Base-by-base conservation (phyloP, 179 eudicot genomes). In the Beta corolliflora region DNA sequence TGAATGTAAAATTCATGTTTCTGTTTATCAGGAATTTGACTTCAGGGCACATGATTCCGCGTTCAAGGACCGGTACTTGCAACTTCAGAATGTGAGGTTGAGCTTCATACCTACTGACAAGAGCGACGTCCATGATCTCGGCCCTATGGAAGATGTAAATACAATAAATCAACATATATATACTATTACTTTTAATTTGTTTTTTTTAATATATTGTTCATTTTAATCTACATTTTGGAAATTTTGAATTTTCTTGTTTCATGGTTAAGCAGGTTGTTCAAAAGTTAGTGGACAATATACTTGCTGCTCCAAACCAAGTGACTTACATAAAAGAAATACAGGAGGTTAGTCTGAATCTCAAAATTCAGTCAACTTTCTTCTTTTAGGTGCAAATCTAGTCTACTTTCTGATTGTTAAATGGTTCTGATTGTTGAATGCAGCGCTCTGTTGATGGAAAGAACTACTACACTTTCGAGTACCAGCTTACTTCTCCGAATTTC, bases 31-130 rank as follows among this genome's bases (percentile, higher is more conserved):
- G 97, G 97, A 90, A 12, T 94, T 90, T 59, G 97, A 94, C 58
- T 94, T 91, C 86, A 88, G 80, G 80, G 98, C 93, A 48, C 97
- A 93, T 75, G 94, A 93, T 81, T 93, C 97, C 54, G 94, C 94
- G 0, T 93, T 93, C 78, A 91, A 91, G 75, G 97, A 92, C 74
- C 85, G 88, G n/a, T 88, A 85, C 82, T 76, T 88, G 79, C 90
- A 88, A 61, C 86, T 88, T 14, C 90, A 88, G 80, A 86, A 88
- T 65, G 92, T 93, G 54, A 91, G 97, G 77, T 71, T 94, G 82
- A 89, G 97, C 78, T 94, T 94, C 81, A 83, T 91, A 80, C 98
- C 98, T 3, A 94, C 98, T 55, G 89, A 87, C 44, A 93, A 93
- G 85, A 81, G 79, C 21, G 95, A 94, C 80, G 81, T 95, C 80